Evolutionary conservation across 1,284 basidiomycete genomes (phyloP).

Genomic region (Tranzscheliella williamsii): DNA sequence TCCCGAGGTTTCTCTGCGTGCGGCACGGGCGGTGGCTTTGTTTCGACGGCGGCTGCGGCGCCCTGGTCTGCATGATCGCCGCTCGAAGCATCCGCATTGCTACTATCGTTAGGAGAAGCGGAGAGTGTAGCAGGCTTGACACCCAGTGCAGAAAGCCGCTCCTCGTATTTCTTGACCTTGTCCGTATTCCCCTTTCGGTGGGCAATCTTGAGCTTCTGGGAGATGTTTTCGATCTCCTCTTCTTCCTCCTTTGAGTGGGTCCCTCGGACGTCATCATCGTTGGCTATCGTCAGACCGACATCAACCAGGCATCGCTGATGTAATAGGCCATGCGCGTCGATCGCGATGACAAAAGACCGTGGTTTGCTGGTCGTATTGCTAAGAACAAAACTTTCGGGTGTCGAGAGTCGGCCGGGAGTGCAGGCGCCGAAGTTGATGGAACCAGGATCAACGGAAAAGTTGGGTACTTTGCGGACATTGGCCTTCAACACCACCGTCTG

Average conservation of each 20-base stretch:
- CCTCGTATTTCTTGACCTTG: slow-evolving; percentile 65
- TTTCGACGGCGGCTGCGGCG: not conserved
- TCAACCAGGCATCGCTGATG: slow-evolving; percentile 35
- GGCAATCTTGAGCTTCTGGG: slow-evolving; percentile 66
- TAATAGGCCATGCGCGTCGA: slow-evolving; percentile 49
- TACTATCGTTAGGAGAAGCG: not conserved
- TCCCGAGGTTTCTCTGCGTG: slow-evolving; percentile 18
- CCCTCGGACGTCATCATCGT: slow-evolving; percentile 58
- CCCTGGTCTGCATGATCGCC: slow-evolving; percentile 1
- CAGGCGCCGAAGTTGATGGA: slow-evolving; percentile 60
- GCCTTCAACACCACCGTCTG: slow-evolving; percentile 65
- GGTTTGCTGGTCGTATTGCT: slow-evolving; percentile 64
- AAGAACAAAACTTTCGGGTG: slow-evolving; percentile 60
- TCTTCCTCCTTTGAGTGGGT: slow-evolving; percentile 64
- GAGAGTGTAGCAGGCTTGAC: slow-evolving; percentile 47
- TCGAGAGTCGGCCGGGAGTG: slow-evolving; percentile 45
- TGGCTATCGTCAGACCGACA: slow-evolving; percentile 27
- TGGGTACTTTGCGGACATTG: slow-evolving; percentile 63
- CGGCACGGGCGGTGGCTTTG: too few species aligned
- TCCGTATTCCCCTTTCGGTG: slow-evolving; percentile 64
- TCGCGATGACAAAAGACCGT: slow-evolving; percentile 62
- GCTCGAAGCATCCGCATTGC: not conserved
- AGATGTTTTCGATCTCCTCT: slow-evolving; percentile 65
- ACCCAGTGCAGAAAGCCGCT: slow-evolving; percentile 63
- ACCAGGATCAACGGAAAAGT: slow-evolving; percentile 63